These are phyloP conservation scores for Leccinum griseonigrum DNA, from an alignment of 1,284 basidiomycete species.

Conservation along the genomic window DNA sequence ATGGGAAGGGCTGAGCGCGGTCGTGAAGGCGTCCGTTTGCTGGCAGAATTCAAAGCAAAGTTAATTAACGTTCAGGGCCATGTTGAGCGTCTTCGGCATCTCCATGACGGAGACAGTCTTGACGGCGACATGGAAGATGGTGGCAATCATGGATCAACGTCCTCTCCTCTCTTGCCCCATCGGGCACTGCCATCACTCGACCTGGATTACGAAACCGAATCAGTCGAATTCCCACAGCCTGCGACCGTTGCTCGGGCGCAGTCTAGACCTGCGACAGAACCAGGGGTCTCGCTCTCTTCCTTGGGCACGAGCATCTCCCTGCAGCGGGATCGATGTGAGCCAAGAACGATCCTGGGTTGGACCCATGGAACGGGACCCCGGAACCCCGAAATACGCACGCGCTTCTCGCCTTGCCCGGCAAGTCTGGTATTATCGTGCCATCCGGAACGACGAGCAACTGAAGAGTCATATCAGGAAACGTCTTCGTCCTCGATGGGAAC, in stretches of 20 bases:
- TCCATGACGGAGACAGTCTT: conserved; percentile 15
- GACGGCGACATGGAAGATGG: conserved; percentile 18
- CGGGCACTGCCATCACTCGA: conserved; percentile 5
- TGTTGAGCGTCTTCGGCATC: conserved; percentile 18
- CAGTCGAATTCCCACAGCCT: conserved; percentile 13
- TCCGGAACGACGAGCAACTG: conserved; percentile 1
- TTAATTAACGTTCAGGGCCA: conserved; percentile 26
- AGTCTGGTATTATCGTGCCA: conserved; percentile 3
- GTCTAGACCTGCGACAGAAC: conserved; percentile 8
- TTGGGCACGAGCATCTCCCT: conserved; percentile 4
- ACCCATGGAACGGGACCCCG: conserved; percentile 9
- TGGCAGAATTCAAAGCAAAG: conserved; percentile 24
- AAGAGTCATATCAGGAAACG: conserved; percentile 15
- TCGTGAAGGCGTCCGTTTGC: conserved; percentile 10
- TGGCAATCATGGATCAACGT: conserved; percentile 26
- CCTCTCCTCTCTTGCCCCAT: conserved; percentile 24
- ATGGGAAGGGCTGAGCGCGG: conserved; percentile 10
- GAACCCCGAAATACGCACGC: conserved; percentile 12
- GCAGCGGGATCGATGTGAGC: background rate
- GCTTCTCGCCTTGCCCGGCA: conserved; percentile 9
- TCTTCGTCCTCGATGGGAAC: conserved; percentile 6
- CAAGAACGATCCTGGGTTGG: conserved; percentile 1
- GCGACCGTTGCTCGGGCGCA: background rate
- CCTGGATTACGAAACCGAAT: conserved; percentile 22
- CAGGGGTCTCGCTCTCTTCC: background rate